Base-by-base conservation (phyloP, 768 basidiomycete genomes). In the Suillus subalutaceus region DNA sequence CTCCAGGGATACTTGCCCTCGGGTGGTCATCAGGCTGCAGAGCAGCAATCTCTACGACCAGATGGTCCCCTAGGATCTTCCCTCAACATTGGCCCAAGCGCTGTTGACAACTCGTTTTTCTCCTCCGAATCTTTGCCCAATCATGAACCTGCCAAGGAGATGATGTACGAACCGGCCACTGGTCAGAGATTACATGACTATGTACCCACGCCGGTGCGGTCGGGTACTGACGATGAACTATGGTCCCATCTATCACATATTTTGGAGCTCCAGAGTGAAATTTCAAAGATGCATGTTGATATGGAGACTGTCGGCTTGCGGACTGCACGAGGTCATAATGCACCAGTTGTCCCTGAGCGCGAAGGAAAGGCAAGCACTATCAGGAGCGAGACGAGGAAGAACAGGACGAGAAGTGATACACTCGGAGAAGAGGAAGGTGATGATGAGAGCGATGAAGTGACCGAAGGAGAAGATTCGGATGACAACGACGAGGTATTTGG, bases 211-310 rank as follows among this genome's bases (percentile, higher is more conserved):
- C 63, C 62, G 20, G 65, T 63, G 50, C 67, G 70, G 13, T 50
- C 60, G 3, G 63, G 59, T 6, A 50, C 53, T 48, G 83, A 83
- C 68, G 85, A 84, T 61, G 85, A 84, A 63, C 74, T 90, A 59
- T 93, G 92, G 92, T 72, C 83, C 0, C 87, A 89, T 67, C 83
- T 93, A 18, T 86, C 86, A 23, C 83, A 82, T 53, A 88, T 93
- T n/a, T 74, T 91, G 67, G 88, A 88, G 44, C 76, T 93, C 38
- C 91, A 93, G 74, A 86, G 84, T 63, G 86, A 91, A 68, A 86
- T 93, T 41, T 88, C 91, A 6, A 80, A 79, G 68, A 86, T 91
- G 84, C 92, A 93, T 72, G 77, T 88, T 12, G 86, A 89, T 32
- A 90, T 93, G 90, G 92, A 93, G 74, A 84, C 84, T 48, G 82